Percentiles rank a stretch among this genome's conserved stretches.
phyloP scores from a whole-genome alignment of 352 stramenopile species.

The Aphanomyces stellatus region DNA sequence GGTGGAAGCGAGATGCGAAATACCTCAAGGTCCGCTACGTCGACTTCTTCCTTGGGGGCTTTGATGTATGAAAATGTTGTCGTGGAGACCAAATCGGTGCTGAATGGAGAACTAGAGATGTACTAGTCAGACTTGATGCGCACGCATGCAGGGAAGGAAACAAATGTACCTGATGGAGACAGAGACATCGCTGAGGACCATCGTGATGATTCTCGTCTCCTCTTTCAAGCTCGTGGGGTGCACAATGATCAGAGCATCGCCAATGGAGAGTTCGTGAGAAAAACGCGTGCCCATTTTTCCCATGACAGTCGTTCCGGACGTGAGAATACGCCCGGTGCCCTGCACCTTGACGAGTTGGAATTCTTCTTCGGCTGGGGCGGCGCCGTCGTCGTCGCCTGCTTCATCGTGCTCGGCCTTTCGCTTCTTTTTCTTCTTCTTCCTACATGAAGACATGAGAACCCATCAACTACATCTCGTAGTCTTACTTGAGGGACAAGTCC shows the following conservation, averaged over 20 bases:
- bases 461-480: constrained; percentile 31
- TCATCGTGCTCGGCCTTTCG: constrained; percentile 36
- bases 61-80: constrained; percentile 86
- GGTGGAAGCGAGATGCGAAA: neutral
- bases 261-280: constrained; percentile 63
- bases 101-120: constrained; percentile 62
- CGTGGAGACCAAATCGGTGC: constrained; percentile 81
- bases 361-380: constrained; percentile 16
- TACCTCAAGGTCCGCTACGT: constrained; percentile 34
- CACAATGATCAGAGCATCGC: constrained; percentile 81
- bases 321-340: constrained; percentile 73
- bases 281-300: constrained; percentile 76
- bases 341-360: constrained; percentile 73
- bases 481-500: constrained; percentile 71
- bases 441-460: constrained; percentile 16
- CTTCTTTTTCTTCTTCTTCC: constrained; percentile 42
- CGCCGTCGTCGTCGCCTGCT: neutral
- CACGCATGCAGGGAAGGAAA: too few relatives aligned
- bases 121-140: too few relatives aligned
- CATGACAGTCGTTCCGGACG: constrained; percentile 82
- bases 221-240: constrained; percentile 80
- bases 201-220: constrained; percentile 84
- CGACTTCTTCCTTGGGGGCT: constrained; percentile 52
- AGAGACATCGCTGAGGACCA: constrained; percentile 86
- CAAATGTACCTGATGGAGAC: constrained; percentile 45